Evolutionary conservation across 164 flowering plant genomes (phyloP).

Genomic region (Buxus sempervirens): DNA sequence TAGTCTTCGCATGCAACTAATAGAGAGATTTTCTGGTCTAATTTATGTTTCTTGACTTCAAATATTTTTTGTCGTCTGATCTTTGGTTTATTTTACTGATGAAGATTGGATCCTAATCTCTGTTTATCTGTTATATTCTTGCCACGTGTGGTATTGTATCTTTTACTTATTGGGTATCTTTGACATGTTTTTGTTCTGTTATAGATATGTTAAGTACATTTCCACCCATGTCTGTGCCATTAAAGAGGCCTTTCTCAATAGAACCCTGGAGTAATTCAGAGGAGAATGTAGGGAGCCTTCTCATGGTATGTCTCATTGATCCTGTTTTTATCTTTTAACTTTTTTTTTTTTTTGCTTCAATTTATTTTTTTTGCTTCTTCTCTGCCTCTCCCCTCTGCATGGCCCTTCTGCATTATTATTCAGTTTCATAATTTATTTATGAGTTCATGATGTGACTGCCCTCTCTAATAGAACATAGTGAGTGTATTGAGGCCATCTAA

Average conservation of each 20-base stretch:
- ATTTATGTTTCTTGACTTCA: neutral
- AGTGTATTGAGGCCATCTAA: neutral
- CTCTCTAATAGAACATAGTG: neutral
- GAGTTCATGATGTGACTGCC: too few relatives aligned
- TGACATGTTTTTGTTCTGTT: slow-evolving; percentile 19
- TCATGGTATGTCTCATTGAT: slow-evolving; percentile 56
- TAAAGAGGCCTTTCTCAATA: slow-evolving; percentile 63
- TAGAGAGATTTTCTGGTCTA: neutral
- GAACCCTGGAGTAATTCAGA: slow-evolving; percentile 83
- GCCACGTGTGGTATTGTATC: neutral
- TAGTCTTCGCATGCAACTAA: too few relatives aligned
- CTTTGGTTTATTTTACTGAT: neutral
- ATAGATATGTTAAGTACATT: slow-evolving; percentile 54
- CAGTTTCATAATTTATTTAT: too few relatives aligned
- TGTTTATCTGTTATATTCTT: neutral
- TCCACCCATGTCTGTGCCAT: slow-evolving; percentile 61
- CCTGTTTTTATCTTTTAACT: neutral
- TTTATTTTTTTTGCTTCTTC: too few relatives aligned
- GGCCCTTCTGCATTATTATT: too few relatives aligned
- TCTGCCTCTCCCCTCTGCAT: too few relatives aligned
- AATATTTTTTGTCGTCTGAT: too few relatives aligned
- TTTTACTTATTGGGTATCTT: neutral
- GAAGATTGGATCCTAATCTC: neutral
- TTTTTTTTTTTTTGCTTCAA: too few relatives aligned
- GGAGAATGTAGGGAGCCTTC: slow-evolving; percentile 75